Conservation (phyloP, 2,329 filamentous ascomycete species). For the Lecanicillium sp. region DNA sequence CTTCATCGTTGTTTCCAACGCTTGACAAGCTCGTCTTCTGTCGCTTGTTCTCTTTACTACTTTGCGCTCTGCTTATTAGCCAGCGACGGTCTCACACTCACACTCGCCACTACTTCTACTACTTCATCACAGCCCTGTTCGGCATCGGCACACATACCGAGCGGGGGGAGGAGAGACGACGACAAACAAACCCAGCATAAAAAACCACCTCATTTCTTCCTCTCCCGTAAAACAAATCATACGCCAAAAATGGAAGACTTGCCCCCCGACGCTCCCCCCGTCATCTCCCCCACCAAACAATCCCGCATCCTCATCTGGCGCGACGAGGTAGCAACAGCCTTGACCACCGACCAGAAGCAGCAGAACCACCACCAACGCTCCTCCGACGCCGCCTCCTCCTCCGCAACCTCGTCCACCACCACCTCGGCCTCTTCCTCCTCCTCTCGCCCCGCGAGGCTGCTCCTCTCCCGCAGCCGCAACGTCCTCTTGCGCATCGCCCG, state of each 20-base stretch:
- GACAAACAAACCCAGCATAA: no score
- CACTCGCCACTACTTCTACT: not conserved
- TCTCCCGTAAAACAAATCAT: not conserved
- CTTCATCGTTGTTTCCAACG: no score
- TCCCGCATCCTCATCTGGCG: slow-evolving; percentile 42
- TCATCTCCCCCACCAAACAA: slow-evolving; percentile 25
- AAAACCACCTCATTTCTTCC: no score
- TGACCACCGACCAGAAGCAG: slow-evolving; percentile 21
- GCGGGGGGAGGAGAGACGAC: no score
- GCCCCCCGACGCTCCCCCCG: slow-evolving; percentile 9
- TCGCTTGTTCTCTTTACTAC: no score
- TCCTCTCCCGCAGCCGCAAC: slow-evolving; percentile 14
- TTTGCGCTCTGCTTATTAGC: no score
- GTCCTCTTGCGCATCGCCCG: slow-evolving; percentile 15
- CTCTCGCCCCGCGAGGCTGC: slow-evolving; percentile 16
- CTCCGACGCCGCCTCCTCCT: slow-evolving; percentile 21
- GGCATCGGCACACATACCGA: no score
- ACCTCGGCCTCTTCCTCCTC: slow-evolving; percentile 23
- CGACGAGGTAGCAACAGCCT: slow-evolving; percentile 34
- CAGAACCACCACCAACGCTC: slow-evolving; percentile 15
- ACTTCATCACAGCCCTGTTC: no score
- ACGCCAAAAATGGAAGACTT: slow-evolving; percentile 11
- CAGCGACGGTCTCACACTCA: no score
- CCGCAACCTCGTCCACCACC: slow-evolving; percentile 21
- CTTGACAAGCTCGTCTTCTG: no score